phyloP scores from a whole-genome alignment of 208 protist species.

The Trypanosoma rangeli region DNA sequence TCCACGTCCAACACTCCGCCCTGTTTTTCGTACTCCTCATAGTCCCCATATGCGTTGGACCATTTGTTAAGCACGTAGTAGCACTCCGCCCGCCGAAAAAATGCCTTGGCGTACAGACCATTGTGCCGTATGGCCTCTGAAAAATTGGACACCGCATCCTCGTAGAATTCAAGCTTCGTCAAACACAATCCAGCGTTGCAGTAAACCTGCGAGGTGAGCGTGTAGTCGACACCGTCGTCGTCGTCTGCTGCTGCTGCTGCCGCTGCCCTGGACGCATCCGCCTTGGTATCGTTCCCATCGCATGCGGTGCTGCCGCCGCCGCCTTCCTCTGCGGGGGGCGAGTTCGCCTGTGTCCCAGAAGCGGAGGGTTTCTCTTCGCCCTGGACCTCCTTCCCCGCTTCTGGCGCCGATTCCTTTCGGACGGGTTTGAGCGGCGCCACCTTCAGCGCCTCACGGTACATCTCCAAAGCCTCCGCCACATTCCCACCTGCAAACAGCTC shows the following conservation, averaged over 20 bases:
- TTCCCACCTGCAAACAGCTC: conserved; percentile 47
- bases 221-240: conserved; percentile 69
- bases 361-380: conserved; percentile 7
- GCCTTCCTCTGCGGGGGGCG: not conserved
- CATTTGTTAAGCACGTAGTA: conserved; percentile 88
- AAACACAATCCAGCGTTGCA: conserved; percentile 84
- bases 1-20: conserved; percentile 53
- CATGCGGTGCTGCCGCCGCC: not conserved
- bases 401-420: conserved; percentile 2
- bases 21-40: conserved; percentile 82
- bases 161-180: conserved; percentile 61
- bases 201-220: conserved; percentile 80
- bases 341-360: not conserved
- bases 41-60: conserved; percentile 87
- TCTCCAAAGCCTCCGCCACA: conserved; percentile 62
- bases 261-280: not conserved
- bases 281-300: conserved; percentile 11
- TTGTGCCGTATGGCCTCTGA: conserved; percentile 87
- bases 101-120: conserved; percentile 79
- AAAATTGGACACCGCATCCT: conserved; percentile 78
- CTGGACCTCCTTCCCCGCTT: not conserved
- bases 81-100: conserved; percentile 84
- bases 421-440: conserved; percentile 63
- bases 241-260: conserved; percentile 1
- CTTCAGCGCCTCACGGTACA: conserved; percentile 67